Base-by-base conservation (phyloP, 768 basidiomycete genomes). In the Tulasnella sp. region DNA sequence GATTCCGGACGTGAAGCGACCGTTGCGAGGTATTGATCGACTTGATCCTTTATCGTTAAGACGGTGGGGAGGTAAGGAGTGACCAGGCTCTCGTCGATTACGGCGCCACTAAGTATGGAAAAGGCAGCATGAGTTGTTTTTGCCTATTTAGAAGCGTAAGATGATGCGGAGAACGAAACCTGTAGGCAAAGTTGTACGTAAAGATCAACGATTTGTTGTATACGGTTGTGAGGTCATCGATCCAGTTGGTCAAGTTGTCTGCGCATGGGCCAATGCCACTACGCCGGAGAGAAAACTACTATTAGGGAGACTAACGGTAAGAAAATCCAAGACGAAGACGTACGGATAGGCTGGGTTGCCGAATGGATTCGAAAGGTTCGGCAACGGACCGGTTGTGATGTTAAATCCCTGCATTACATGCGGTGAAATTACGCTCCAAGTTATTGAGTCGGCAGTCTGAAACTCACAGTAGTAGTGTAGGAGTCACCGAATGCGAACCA, bases 161-260 rank as follows among this genome's bases (percentile, higher is more conserved):
- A 85, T 76, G 61, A 84, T 84, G 27, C 82, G 84, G 34, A 38
- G 34, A 38, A 38, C 15, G 15, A 23, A 19, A 84, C 23, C 83
- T 80, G 56, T 78, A 81, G 0, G 84, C 85, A 61, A 80, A 80
- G 70, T 85, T 80, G 68, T 82, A 86, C 0, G 80, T 82, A 65
- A 80, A 72, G 43, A 82, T 56, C 10, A 75, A 66, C 5, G 81
- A 78, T 42, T 71, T 75, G 72, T 83, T 84, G 72, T 76, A 76
- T 21, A 73, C 69, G 1, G 74, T 72, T 0, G 80, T 80, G 58
- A 75, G 71, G 60, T 74, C 76, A 64, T 80, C 82, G 58, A 83
- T 76, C 79, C 79, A 84, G 69, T 83, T 83, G 38, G 73, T 71
- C 5, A 81, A 45, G 17, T n/a, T 41, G 15, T 78, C 79, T n/a